Base-by-base conservation (phyloP, 495 filamentous ascomycete species). In the Daldinia loculata region DNA sequence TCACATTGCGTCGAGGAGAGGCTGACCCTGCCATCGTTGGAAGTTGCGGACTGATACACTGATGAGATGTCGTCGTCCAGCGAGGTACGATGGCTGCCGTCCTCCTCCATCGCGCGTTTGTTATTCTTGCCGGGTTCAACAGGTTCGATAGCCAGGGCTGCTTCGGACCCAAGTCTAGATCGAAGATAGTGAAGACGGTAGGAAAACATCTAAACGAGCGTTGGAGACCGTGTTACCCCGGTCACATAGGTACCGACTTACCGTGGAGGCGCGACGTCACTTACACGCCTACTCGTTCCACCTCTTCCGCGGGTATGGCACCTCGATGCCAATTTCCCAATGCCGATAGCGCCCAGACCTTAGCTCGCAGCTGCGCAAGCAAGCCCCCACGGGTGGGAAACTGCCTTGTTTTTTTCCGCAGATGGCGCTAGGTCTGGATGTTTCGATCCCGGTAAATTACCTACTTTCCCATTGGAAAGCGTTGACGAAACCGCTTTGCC, bases 21-120 rank as follows among this genome's bases (percentile, higher is more conserved):
- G 51, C 71, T 74, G 53, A 17, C 39, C 12, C 67, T 67, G 29
- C 63, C 67, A 61, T 70, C 59, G 62, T 67, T 38, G 0, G 71
- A 67, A 63, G 34, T 3, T 57, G 19, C 51, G 26, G 67, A 63
- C 36, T 56, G 27, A 32, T 70, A 56, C 45, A 58, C 58, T 15
- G 67, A 70, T 6, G 39, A 41, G 3, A 36, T 45, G 26, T 74
- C 70, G 51, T 70, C 59, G 17, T 74, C 67, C 22, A 7, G 45
- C n/a, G 71, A 74, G 59, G 59, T 55, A 36, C 63, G 71, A 67
- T 62, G 63, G 59, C 48, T 56, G 55, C 53, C 38, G 55, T 67
- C 67, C 59, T 67, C 71, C 59, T 70, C 71, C 71, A 74, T 74
- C 27, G 39, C 63, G 61, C 51, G 19, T 55, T 53, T 34, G 27